Conservation (phyloP, 441 rosid genomes). For the Sinapis alba region DNA sequence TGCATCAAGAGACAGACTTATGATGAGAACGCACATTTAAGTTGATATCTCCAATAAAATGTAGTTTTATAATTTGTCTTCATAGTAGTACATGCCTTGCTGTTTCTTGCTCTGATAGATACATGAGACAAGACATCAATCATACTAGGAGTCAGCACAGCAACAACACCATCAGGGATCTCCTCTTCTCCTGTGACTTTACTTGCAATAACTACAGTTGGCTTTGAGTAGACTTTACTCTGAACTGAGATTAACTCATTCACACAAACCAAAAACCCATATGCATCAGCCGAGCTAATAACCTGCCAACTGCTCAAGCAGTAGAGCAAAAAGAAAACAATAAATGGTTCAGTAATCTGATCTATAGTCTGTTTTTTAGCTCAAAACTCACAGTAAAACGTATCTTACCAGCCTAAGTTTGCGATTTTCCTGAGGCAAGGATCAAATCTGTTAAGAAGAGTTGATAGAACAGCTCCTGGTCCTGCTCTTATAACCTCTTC, state of each 20-base stretch:
- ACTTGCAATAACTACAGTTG: conserved; percentile 67
- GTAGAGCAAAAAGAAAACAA: conserved; percentile 1
- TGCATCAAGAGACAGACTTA: conserved; percentile 40
- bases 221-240: conserved; percentile 63
- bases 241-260: conserved; percentile 59
- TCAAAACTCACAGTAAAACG: neutral
- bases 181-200: conserved; percentile 86
- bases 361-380: neutral
- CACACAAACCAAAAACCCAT: conserved; percentile 55
- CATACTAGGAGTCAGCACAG: conserved; percentile 77
- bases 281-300: conserved; percentile 79
- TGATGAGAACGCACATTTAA: conserved; percentile 7
- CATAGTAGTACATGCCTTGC: conserved; percentile 51
- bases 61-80: neutral
- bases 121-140: conserved; percentile 87
- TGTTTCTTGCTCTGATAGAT: conserved; percentile 84
- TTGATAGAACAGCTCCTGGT: conserved; percentile 63
- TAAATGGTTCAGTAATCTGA: conserved; percentile 8
- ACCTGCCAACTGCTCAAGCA: conserved; percentile 77
- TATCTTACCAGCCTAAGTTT: conserved; percentile 71
- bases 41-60: neutral
- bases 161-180: conserved; percentile 81
- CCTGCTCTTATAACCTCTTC: conserved; percentile 78
- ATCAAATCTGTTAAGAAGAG: conserved; percentile 60
- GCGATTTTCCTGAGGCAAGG: conserved; percentile 68